phyloP scores from a whole-genome alignment of 176 grass and related monocot species.

The Triticum aestivum region IWGSC_CS_RefSeq_v2.1 NC_057797.1:777111622-777112121 shows the following conservation, averaged over 20 bases:
- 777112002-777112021: constrained; percentile 2
- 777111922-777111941: neutral
- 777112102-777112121: neutral
- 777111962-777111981: neutral
- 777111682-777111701: neutral
- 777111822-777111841: neutral
- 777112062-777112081: neutral
- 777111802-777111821: neutral
- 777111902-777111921: neutral
- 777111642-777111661: neutral
- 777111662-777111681: neutral
- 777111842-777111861: neutral
- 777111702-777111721: neutral
- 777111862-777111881: neutral
- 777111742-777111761: neutral
- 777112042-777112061: neutral
- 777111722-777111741: neutral
- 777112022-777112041: neutral
- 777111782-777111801: neutral
- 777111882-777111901: neutral
- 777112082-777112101: neutral
- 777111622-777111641: neutral
- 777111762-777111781: neutral
- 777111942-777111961: neutral
- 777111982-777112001: neutral